Percentiles rank a stretch among this genome's conserved stretches.
Evolutionary conservation across 441 rosid species (phyloP).

Genomic region (Corymbia calophylla): DNA sequence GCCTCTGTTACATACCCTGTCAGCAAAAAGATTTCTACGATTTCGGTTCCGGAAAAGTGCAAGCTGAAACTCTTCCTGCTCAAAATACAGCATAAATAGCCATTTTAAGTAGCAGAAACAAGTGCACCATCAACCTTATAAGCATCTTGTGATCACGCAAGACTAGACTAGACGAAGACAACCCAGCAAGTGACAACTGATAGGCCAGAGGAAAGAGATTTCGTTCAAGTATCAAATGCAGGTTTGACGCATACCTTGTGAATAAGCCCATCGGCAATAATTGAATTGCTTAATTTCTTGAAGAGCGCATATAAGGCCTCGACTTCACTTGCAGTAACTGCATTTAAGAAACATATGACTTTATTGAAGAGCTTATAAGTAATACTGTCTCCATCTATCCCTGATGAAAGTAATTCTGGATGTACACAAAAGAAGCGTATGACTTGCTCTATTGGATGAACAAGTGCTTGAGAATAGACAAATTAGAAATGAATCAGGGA

Average conservation of each 20-base stretch:
- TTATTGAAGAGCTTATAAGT: not conserved
- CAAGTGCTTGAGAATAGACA: not conserved
- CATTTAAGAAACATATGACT: not conserved
- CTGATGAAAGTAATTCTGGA: not conserved
- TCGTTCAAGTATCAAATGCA: not conserved
- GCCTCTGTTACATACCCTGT: conserved; percentile 45
- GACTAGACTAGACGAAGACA: not conserved
- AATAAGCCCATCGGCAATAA: not conserved
- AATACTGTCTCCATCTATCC: not conserved
- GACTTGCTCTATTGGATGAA: not conserved
- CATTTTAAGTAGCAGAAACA: not conserved
- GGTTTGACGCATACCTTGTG: not conserved
- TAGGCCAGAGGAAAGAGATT: not conserved
- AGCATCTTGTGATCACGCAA: not conserved
- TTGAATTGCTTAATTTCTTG: not conserved
- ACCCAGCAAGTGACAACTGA: not conserved
- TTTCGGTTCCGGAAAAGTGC: conserved; percentile 79
- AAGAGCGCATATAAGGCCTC: not conserved
- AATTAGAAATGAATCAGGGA: not conserved
- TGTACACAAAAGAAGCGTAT: not conserved
- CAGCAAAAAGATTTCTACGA: conserved; percentile 66
- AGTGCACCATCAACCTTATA: not conserved
- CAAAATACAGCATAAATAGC: not conserved
- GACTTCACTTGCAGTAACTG: not conserved
- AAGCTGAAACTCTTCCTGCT: conserved; percentile 83